Base-by-base conservation (phyloP, 83 land plant genomes). In the Isoetes engelmannii region DNA sequence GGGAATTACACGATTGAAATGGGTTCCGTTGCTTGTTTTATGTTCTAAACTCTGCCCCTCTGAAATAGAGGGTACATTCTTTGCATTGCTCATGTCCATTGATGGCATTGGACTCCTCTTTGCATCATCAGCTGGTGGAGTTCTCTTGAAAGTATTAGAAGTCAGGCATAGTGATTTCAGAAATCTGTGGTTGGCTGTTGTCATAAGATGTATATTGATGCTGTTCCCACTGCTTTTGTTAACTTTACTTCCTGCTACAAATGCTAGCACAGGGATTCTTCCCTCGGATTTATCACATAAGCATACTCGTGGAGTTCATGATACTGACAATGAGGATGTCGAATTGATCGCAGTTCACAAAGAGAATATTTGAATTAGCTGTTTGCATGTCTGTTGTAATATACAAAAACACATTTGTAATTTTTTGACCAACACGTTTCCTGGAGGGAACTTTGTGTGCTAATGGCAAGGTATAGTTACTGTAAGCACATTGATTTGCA, bases 1-100 rank as follows among this genome's bases (percentile, higher is more conserved):
- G 41, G 74, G 85, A 79, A 76, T 84, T 15, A 69, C 64, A 5
- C 83, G 87, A 15, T 58, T 91, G 60, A 91, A 88, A 68, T 88
- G 89, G 92, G 83, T 89, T 88, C 97, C 97, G 0, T 81, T 89
- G 50, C 84, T 92, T 6, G 97, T 92, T 4, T 82, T 92, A 5
- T 82, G 88, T 53, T 75, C 93, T 44, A 81, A 85, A 69, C 78
- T 92, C 43, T 92, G 97, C 53, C 97, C 97, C 6, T 56, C 85
- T 2, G 97, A 94, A 37, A 92, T 92, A 8, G 97, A 92, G 77
- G 97, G 97, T 47, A 86, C 97, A 0, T 89, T 92, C 75, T 92
- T 92, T 74, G 95, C 97, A 5, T 59, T 92, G 65, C 85, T 92
- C 4, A 89, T 89, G 97, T 86, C 97, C 0, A 85, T 92, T 9